Conservation (phyloP, 176 grass and related monocot species). For the Eremochloa ophiuroides region DNA sequence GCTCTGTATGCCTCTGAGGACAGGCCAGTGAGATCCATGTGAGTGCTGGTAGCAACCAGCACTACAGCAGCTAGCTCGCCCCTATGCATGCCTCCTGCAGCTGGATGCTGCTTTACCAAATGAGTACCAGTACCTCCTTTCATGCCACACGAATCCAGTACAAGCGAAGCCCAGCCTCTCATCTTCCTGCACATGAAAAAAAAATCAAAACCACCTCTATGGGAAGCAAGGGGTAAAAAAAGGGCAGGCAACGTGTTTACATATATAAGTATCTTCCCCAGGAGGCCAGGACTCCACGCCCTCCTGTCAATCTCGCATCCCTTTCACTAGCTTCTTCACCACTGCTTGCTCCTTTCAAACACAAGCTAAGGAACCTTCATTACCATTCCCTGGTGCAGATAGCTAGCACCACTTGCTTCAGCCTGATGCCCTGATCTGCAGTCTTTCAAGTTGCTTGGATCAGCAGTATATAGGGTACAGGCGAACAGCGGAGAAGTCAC, state of each 20-base stretch:
- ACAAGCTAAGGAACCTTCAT: neutral
- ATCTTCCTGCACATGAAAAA: neutral
- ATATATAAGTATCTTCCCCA: neutral
- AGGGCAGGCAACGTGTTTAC: neutral
- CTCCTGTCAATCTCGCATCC: neutral
- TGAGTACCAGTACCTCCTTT: no score
- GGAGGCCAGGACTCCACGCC: neutral
- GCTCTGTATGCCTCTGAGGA: neutral
- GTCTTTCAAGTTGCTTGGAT: neutral
- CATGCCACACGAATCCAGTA: no score
- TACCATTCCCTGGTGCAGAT: neutral
- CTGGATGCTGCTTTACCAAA: neutral
- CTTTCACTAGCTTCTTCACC: neutral
- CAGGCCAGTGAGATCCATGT: conserved; percentile 11
- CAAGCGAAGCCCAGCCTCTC: neutral
- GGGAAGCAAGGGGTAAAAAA: neutral
- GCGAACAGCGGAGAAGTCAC: neutral
- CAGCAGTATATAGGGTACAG: neutral
- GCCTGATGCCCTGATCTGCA: neutral
- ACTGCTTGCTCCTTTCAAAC: neutral
- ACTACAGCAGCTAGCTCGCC: neutral
- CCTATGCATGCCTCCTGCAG: neutral
- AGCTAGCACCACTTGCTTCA: neutral
- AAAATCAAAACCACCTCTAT: neutral
- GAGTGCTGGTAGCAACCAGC: conserved; percentile 16